Base-by-base conservation (phyloP, 306 rosid species). In the Fagus crenata region DNA sequence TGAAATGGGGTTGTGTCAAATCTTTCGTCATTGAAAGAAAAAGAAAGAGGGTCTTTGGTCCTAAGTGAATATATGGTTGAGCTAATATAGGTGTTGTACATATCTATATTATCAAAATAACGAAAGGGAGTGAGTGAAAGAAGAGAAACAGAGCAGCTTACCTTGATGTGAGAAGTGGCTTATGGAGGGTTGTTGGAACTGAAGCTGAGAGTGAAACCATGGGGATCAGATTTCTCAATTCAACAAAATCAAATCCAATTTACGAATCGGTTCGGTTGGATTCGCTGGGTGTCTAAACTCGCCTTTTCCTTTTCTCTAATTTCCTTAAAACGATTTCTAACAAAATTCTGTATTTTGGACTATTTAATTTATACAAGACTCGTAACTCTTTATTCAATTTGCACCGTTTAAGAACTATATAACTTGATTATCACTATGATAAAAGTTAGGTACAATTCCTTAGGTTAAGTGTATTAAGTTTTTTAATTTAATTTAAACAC, bases 1-100 rank as follows among this genome's bases (percentile, higher is more conserved):
- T 40, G 46, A 58, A 88, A 74, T 61, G 89, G 91, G 81, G 72
- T 83, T 83, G 87, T 80, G 11, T 86, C 89, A 81, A 78, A 86
- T 86, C 91, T 83, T 73, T 87, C 90, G 60, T 86, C 93, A 79
- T 85, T 88, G 79, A 78, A 85, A 73, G 85, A 86, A 81, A 84
- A 82, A 22, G 93, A 81, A 81, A 77, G 73, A 28, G 90, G 46
- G 43, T 85, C 88, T 72, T 88, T 88, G 72, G 82, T 83, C 84
- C 90, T 73, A 33, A 89, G 53, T 9, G 89, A 82, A 77, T 89
- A 91, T 39, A 86, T n/a, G 31, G 85, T 79, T 31, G 98, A 88
- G 87, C 86, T 88, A 79, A 87, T 71, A 83, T 81, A 91, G 42
- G 85, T 31, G 77, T 75, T 85, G 83, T 85, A 77, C 97, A 92